phyloP scores from a whole-genome alignment of 2,329 filamentous ascomycete species.

The Calonectria pauciramosa region DNA sequence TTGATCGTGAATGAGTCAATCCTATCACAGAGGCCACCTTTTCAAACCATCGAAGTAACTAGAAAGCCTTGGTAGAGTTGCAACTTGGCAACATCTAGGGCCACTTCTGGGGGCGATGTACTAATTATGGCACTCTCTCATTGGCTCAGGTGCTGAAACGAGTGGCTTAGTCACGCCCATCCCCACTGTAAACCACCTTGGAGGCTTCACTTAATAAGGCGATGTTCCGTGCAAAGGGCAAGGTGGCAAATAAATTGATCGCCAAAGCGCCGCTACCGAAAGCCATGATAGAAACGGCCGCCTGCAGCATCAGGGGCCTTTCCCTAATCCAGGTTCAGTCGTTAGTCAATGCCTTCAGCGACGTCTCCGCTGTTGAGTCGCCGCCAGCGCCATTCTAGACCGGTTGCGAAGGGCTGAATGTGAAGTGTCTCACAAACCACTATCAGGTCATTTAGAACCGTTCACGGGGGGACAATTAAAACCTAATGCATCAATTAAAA shows the following conservation, averaged over 20 bases:
- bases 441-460: not conserved
- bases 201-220: not conserved
- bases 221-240: not conserved
- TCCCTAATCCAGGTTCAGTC: not conserved
- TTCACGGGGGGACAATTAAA: not conserved
- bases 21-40: constrained; percentile 43
- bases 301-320: not conserved
- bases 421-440: not conserved
- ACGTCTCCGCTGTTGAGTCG: not conserved
- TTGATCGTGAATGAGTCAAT: constrained; percentile 39
- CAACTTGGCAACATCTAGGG: constrained; percentile 45
- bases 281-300: too few relatives aligned
- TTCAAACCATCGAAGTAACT: constrained; percentile 43
- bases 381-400: not conserved
- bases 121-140: constrained; percentile 39
- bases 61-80: constrained; percentile 35
- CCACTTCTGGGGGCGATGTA: constrained; percentile 18
- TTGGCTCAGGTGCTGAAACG: constrained; percentile 22
- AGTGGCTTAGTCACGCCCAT: constrained; percentile 36
- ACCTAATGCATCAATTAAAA: not conserved
- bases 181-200: constrained; percentile 24
- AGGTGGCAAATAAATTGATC: constrained; percentile 8
- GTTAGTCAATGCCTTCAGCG: too few relatives aligned
- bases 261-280: not conserved
- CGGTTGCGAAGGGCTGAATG: not conserved